These are phyloP conservation scores for Symbiotaphrina buchneri DNA, from an alignment of 495 filamentous ascomycete genomes.

Conservation along the genomic window DNA sequence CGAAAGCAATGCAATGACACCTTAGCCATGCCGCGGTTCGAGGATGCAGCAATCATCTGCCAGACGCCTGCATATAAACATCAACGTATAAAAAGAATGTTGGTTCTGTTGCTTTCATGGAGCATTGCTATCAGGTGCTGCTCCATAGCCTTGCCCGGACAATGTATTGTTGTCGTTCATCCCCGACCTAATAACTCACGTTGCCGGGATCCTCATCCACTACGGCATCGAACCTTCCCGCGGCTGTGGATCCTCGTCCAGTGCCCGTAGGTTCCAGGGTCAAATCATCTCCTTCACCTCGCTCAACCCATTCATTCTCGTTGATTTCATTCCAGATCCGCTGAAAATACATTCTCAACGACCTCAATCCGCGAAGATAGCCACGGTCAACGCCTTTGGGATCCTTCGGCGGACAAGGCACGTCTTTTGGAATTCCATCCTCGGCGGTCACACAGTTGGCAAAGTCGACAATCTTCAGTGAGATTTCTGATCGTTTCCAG, in stretches of 20 bases:
- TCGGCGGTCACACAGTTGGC: slow-evolving; percentile 90
- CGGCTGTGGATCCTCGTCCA: slow-evolving; percentile 11
- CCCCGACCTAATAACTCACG: slow-evolving; percentile 10
- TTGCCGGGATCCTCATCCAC: slow-evolving; percentile 12
- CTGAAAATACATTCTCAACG: slow-evolving; percentile 65
- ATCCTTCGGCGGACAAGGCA: slow-evolving; percentile 60
- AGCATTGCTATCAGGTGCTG: too few species aligned
- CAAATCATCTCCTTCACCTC: slow-evolving; percentile 15
- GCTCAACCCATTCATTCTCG: slow-evolving; percentile 24
- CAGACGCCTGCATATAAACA: too few species aligned
- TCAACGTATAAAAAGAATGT: too few species aligned
- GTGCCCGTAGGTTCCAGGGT: slow-evolving; percentile 7
- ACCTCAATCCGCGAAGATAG: slow-evolving; percentile 69
- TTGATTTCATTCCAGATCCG: slow-evolving; percentile 64
- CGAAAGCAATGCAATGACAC: too few species aligned
- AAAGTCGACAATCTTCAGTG: slow-evolving; percentile 95
- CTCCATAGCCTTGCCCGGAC: too few species aligned
- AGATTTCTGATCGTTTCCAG: slow-evolving; percentile 31
- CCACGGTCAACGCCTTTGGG: slow-evolving; percentile 66
- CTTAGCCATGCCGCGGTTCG: too few species aligned
- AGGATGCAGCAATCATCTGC: too few species aligned
- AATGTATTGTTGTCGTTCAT: too few species aligned
- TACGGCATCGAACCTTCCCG: slow-evolving; percentile 10
- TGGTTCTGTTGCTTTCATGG: too few species aligned
- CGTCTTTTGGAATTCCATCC: slow-evolving; percentile 35